phyloP scores from a whole-genome alignment of 2,329 filamentous ascomycete genomes.

The Cercospora sojina region DNA sequence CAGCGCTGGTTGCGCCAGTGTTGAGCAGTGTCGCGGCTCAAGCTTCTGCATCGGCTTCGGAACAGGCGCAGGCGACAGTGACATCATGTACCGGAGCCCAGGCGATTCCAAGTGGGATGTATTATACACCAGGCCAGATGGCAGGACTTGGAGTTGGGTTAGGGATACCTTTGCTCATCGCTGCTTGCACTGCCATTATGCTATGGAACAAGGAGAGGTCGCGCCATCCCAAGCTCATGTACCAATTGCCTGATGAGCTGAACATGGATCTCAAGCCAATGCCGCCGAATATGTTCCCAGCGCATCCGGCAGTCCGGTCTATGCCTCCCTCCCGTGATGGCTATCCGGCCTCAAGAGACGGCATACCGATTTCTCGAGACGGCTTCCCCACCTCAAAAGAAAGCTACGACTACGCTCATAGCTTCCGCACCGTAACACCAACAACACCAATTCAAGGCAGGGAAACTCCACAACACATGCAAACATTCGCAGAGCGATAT shows the following conservation, averaged over 20 bases:
- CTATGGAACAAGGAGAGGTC: slow-evolving; percentile 26
- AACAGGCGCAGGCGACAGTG: neutral
- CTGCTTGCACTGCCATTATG: slow-evolving; percentile 27
- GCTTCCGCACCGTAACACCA: slow-evolving; percentile 9
- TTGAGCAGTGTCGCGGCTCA: slow-evolving; percentile 20
- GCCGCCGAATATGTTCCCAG: slow-evolving; percentile 12
- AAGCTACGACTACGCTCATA: neutral
- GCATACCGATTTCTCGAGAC: neutral
- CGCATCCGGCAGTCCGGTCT: slow-evolving; percentile 10
- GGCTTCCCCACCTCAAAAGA: neutral
- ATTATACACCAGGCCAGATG: slow-evolving; percentile 32
- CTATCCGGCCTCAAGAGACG: neutral
- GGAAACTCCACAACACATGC: slow-evolving; percentile 13
- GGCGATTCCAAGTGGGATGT: neutral
- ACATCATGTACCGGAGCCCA: slow-evolving; percentile 5
- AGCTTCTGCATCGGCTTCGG: slow-evolving; percentile 10
- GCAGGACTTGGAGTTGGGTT: slow-evolving; percentile 34
- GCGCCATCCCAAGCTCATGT: slow-evolving; percentile 34
- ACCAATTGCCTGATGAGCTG: slow-evolving; percentile 35
- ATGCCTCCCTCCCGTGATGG: slow-evolving; percentile 15
- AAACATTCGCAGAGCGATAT: slow-evolving; percentile 15
- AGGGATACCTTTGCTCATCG: slow-evolving; percentile 33
- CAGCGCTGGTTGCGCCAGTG: slow-evolving; percentile 27
- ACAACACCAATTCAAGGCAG: neutral
- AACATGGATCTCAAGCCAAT: slow-evolving; percentile 25